These are phyloP conservation scores for Aechmea fasciata DNA, from an alignment of 176 grass and related monocot species.

Conservation along the genomic window DNA sequence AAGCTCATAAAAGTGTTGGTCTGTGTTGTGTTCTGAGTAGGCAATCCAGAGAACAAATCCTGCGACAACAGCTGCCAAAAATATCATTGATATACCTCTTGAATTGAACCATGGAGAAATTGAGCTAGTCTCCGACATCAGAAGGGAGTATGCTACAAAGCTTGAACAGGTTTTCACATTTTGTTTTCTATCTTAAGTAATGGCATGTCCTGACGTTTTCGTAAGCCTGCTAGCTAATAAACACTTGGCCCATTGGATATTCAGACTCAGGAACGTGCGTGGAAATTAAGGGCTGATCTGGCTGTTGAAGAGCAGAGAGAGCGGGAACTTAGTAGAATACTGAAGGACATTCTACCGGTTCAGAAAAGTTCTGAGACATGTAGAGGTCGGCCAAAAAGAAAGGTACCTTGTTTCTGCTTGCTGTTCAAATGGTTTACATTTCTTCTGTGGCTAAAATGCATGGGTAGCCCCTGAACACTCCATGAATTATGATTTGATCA, in stretches of 20 bases:
- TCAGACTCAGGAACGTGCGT: conserved; percentile 69
- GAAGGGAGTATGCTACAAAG: conserved; percentile 58
- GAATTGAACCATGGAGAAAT: conserved; percentile 49
- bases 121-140: conserved; percentile 45
- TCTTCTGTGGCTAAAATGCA: neutral
- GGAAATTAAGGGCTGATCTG: conserved; percentile 65
- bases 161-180: conserved; percentile 60
- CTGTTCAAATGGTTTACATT: neutral
- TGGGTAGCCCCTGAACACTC: too few relatives aligned
- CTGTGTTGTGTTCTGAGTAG: conserved; percentile 21
- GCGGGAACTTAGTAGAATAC: conserved; percentile 77
- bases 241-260: conserved; percentile 25
- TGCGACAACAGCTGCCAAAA: conserved; percentile 14
- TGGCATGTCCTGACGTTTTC: neutral
- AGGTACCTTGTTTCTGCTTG: conserved; percentile 33
- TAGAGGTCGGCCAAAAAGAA: conserved; percentile 50
- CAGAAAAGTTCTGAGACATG: conserved; percentile 35
- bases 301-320: conserved; percentile 76
- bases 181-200: neutral
- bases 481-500: conserved; percentile 4
- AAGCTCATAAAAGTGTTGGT: neutral
- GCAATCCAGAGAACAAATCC: conserved; percentile 24
- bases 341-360: conserved; percentile 53
- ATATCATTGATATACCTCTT: conserved; percentile 18
- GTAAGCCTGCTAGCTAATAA: neutral